Evolutionary conservation across 2,329 filamentous ascomycete genomes (phyloP).

Genomic region (Fusarium veterinarium): DNA sequence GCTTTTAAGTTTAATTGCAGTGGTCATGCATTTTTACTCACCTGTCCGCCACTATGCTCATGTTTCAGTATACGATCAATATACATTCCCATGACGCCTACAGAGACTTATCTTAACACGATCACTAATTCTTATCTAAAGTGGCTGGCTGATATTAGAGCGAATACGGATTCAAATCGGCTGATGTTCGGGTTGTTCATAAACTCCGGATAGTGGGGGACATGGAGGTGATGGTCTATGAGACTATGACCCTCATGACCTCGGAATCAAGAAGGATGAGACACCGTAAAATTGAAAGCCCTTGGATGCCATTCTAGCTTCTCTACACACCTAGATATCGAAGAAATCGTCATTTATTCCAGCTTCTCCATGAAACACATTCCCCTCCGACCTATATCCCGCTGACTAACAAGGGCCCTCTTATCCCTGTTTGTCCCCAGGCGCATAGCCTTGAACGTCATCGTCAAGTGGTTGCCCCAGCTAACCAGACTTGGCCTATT

Average conservation of each 20-base stretch:
- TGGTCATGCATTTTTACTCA: neutral
- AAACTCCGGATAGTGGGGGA: slow-evolving; percentile 32
- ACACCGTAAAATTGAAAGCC: neutral
- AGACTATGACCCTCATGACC: slow-evolving; percentile 27
- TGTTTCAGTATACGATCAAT: neutral
- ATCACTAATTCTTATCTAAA: neutral
- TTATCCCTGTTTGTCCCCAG: slow-evolving; percentile 13
- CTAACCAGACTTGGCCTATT: slow-evolving; percentile 28
- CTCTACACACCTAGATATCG: neutral
- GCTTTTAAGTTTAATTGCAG: neutral
- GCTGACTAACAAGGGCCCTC: slow-evolving; percentile 37
- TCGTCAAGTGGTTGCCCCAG: slow-evolving; percentile 27
- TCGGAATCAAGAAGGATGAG: neutral
- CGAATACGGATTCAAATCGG: slow-evolving; percentile 35
- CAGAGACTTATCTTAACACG: neutral
- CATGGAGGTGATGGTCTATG: neutral
- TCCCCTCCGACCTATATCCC: neutral
- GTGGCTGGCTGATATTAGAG: slow-evolving; percentile 8
- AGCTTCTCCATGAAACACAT: neutral
- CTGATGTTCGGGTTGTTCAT: slow-evolving; percentile 38
- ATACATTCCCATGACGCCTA: neutral
- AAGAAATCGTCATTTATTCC: neutral
- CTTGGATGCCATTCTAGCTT: neutral
- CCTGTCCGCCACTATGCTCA: neutral
- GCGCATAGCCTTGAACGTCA: slow-evolving; percentile 39